Percentiles rank a stretch among this genome's conserved stretches.
phyloP scores from a whole-genome alignment of 768 basidiomycete species.

The Leccinum obscurum region DNA sequence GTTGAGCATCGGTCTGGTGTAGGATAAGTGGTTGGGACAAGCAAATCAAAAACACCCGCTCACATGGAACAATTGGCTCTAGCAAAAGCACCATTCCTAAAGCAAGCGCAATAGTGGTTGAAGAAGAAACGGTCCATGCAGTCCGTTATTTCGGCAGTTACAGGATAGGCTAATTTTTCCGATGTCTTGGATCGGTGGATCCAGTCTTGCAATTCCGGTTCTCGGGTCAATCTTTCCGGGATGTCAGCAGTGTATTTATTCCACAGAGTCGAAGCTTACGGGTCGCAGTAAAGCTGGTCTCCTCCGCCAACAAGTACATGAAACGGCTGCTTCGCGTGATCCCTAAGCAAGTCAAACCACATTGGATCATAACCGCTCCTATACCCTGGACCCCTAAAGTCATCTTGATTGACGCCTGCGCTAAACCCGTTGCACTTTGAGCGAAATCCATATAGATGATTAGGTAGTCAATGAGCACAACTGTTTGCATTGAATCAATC shows the following conservation, averaged over 20 bases:
- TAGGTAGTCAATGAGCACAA: slow-evolving; percentile 2
- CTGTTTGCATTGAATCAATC: neutral
- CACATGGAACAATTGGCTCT: slow-evolving; percentile 90
- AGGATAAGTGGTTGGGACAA: slow-evolving; percentile 1
- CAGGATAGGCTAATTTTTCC: slow-evolving; percentile 53
- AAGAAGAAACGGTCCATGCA: slow-evolving; percentile 89
- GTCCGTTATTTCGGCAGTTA: slow-evolving; percentile 69
- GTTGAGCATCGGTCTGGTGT: slow-evolving; percentile 80
- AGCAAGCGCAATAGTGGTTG: slow-evolving; percentile 86
- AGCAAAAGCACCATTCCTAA: slow-evolving; percentile 88
- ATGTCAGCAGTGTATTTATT: slow-evolving; percentile 2
- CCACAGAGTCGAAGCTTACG: slow-evolving; percentile 40
- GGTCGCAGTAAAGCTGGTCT: slow-evolving; percentile 89
- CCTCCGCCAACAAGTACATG: slow-evolving; percentile 94
- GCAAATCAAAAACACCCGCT: slow-evolving; percentile 25
- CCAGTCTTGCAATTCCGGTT: slow-evolving; percentile 91
- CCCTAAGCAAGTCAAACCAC: slow-evolving; percentile 88
- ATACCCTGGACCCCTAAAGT: slow-evolving; percentile 80
- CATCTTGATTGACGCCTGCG: slow-evolving; percentile 85
- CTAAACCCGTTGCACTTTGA: slow-evolving; percentile 85
- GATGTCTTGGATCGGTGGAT: slow-evolving; percentile 56
- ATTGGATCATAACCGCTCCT: slow-evolving; percentile 85
- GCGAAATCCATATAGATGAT: neutral
- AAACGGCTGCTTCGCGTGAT: slow-evolving; percentile 79
- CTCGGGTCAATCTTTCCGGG: slow-evolving; percentile 64